Percentiles rank a stretch among this genome's conserved stretches.
Evolutionary conservation across 2,329 filamentous ascomycete genomes (phyloP).

Genomic region (Fusarium sp.): DNA sequence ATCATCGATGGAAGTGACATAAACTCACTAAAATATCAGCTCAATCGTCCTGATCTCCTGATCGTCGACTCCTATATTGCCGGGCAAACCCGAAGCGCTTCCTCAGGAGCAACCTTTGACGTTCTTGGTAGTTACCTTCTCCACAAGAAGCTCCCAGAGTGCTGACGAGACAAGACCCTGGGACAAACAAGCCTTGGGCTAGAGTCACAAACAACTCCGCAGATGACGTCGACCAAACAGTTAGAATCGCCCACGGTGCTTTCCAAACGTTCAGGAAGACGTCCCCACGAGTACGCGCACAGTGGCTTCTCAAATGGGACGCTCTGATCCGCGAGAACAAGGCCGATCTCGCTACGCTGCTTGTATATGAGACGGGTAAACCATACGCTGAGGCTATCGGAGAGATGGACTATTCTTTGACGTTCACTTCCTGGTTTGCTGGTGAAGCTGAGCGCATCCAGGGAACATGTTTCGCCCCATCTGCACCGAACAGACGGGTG

Average conservation of each 20-base stretch:
- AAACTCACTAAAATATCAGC: not conserved
- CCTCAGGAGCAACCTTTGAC: slow-evolving; percentile 8
- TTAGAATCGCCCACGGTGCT: slow-evolving; percentile 49
- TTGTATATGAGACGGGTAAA: slow-evolving; percentile 67
- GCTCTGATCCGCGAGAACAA: slow-evolving; percentile 51
- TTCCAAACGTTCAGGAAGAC: slow-evolving; percentile 56
- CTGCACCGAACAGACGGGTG: slow-evolving; percentile 60
- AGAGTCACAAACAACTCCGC: slow-evolving; percentile 9
- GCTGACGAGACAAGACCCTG: slow-evolving; percentile 10
- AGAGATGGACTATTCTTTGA: slow-evolving; percentile 67
- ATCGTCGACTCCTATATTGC: slow-evolving; percentile 7
- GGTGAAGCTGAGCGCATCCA: slow-evolving; percentile 58
- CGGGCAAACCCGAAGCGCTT: not conserved
- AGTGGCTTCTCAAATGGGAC: slow-evolving; percentile 55
- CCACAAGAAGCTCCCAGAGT: not conserved
- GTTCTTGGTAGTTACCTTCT: slow-evolving; percentile 1
- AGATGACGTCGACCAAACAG: slow-evolving; percentile 48
- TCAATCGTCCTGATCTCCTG: slow-evolving; percentile 7
- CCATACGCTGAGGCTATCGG: slow-evolving; percentile 65
- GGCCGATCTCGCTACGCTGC: slow-evolving; percentile 56
- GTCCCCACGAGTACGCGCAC: slow-evolving; percentile 51
- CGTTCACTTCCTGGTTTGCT: slow-evolving; percentile 69
- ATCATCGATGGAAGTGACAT: rapidly evolving
- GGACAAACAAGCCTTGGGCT: slow-evolving; percentile 7
- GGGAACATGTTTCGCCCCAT: slow-evolving; percentile 70